Evolutionary conservation across 306 rosid species (phyloP).

Genomic region (Trifolium fragiferum): DNA sequence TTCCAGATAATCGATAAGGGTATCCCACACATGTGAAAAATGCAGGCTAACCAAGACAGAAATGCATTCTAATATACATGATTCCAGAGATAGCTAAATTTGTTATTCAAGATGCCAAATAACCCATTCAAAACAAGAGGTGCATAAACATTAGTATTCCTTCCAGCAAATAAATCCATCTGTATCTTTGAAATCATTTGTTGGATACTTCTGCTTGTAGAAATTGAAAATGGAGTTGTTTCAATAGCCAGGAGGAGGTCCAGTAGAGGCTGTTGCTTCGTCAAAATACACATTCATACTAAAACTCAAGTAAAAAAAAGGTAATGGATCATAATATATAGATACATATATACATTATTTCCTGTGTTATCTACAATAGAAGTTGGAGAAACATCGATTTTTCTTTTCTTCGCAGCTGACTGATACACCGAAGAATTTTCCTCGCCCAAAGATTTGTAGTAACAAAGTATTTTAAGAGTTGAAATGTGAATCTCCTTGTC

Average conservation of each 20-base stretch:
- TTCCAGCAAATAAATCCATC: constrained; percentile 71
- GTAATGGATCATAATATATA: constrained; percentile 17
- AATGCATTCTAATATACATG: constrained; percentile 78
- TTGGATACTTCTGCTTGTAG: constrained; percentile 70
- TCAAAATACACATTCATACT: constrained; percentile 29
- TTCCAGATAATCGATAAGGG: constrained; percentile 55
- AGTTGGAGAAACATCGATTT: constrained; percentile 53
- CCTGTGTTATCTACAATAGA: constrained; percentile 12
- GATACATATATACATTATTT: not conserved
- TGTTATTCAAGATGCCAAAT: constrained; percentile 76
- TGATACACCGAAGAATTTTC: constrained; percentile 51
- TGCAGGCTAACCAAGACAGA: constrained; percentile 66
- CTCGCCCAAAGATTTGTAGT: constrained; percentile 53
- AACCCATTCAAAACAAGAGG: constrained; percentile 73
- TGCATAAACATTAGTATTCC: constrained; percentile 60
- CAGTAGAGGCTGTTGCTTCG: constrained; percentile 65
- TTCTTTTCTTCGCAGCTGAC: constrained; percentile 57
- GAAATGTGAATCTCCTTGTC: constrained; percentile 72
- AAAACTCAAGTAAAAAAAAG: constrained; percentile 36
- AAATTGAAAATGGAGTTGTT: constrained; percentile 71
- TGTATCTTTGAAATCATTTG: constrained; percentile 77
- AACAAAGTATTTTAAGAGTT: constrained; percentile 74
- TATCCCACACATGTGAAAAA: constrained; percentile 63
- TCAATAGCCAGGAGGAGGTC: constrained; percentile 77
- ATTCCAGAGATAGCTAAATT: constrained; percentile 76